Evolutionary conservation across 768 basidiomycete genomes (phyloP), one percentile per base, ranked within the genome.

Genomic region (Daedaleopsis sinensis): DNA sequence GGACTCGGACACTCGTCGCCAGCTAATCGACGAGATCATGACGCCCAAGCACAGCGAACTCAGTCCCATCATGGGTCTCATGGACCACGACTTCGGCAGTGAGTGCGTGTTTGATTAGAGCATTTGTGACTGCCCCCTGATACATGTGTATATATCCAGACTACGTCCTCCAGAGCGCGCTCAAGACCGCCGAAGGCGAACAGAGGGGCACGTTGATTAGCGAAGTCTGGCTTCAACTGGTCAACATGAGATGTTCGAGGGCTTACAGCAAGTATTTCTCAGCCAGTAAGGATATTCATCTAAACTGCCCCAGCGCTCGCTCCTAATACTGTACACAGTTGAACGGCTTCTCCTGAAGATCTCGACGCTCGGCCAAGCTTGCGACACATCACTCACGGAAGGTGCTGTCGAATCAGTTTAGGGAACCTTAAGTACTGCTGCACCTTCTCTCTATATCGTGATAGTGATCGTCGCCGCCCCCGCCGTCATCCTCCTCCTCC

Each of bases 21-120:
- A 74, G 38, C 77, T 98, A 44, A 85, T 98, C 60, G 87, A 92
- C 27, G 96, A 97, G 73, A 85, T 98, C 57, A 83, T 96, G 77
- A 72, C 77, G 2, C 76, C 82, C 13, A 83, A 82, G 63, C 77
- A 80, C 27, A 88, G 93, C 65, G 90, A 90, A 5, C 77, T 85
- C 52, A 89, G 82, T 62, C 82, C 83, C 44, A 74, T 93, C 27
- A 82, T 91, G 61, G 82, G 83, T 3, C 84, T 85, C 74, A 91
- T 96, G 84, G 90, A 91, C 75, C 93, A 96, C 71, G 91, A 91
- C 68, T 95, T 84, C 74, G 93, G 89, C 52, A 94, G 89, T 95
- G 70, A 71, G 93, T 84, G 15, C 5, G 8, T 5, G 2, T 13
- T n/a, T 48, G 1, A n/a, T 24, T 13, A 47, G 5, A 15, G 37